Evolutionary conservation across 768 basidiomycete species (phyloP).

Genomic region (Leccinum obscurum): DNA sequence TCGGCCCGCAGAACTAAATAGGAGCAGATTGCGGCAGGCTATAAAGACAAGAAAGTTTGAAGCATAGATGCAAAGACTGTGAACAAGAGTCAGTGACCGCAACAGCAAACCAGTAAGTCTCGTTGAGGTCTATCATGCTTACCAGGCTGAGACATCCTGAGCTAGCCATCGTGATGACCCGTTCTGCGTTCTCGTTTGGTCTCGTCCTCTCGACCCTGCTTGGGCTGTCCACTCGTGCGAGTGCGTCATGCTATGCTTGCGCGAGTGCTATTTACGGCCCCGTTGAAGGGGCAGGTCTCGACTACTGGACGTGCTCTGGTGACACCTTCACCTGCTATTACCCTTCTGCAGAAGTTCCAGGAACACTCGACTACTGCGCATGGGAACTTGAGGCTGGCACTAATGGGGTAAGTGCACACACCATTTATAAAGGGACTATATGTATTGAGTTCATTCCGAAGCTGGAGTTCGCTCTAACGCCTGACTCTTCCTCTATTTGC

Average conservation of each 20-base stretch:
- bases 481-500: slow-evolving; percentile 8
- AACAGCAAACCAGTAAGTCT: background rate
- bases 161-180: slow-evolving; percentile 1
- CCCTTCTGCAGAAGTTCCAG: slow-evolving; percentile 3
- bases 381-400: background rate
- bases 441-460: background rate
- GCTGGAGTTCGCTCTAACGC: slow-evolving; percentile 1
- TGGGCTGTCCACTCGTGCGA: background rate
- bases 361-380: slow-evolving; percentile 8
- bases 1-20: too few relatives aligned
- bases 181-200: background rate
- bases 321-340: slow-evolving; percentile 13
- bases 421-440: background rate
- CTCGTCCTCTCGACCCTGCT: slow-evolving; percentile 5
- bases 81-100: too few relatives aligned
- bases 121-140: background rate
- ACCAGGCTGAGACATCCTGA: too few relatives aligned
- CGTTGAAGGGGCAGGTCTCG: slow-evolving; percentile 2
- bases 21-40: background rate
- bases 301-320: slow-evolving; percentile 14
- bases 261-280: slow-evolving; percentile 4
- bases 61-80: background rate
- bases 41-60: background rate
- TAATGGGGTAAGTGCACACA: background rate
- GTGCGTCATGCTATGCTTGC: slow-evolving; percentile 4